phyloP scores from a whole-genome alignment of 2,329 filamentous ascomycete species.

The Fusarium torreyae region DNA sequence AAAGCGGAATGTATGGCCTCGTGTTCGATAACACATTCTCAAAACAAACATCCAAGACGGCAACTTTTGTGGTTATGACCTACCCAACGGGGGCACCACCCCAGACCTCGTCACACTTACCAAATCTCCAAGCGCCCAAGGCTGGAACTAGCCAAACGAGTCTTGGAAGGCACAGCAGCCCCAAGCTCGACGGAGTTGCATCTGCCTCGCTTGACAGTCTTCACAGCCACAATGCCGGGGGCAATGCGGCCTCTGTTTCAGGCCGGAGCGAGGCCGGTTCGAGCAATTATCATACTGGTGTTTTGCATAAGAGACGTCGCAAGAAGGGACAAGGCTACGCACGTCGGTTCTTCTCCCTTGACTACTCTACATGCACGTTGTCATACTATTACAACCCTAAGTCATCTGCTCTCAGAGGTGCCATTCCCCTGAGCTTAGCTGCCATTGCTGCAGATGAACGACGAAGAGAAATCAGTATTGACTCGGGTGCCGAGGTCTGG shows the following conservation, averaged over 20 bases:
- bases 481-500: conserved; percentile 98
- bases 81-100: conserved; percentile 88
- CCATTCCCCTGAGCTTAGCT: conserved; percentile 91
- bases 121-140: conserved; percentile 65
- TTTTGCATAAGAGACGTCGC: conserved; percentile 88
- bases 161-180: conserved; percentile 65
- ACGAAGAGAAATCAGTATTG: conserved; percentile 92
- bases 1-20: conserved; percentile 94
- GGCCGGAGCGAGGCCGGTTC: conserved; percentile 65
- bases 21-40: conserved; percentile 99
- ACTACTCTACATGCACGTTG: conserved; percentile 92
- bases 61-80: conserved; percentile 93
- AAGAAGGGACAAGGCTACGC: conserved; percentile 97
- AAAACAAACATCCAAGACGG: conserved; percentile 93
- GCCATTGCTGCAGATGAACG: conserved; percentile 92
- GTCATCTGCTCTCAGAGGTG: conserved; percentile 90
- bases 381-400: conserved; percentile 98
- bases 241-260: conserved; percentile 65
- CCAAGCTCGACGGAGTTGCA: conserved; percentile 60
- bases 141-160: conserved; percentile 64
- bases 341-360: conserved; percentile 93
- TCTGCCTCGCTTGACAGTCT: conserved; percentile 74
- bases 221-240: conserved; percentile 64
- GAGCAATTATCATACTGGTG: conserved; percentile 82
- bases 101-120: conserved; percentile 80